Conservation (phyloP, 345 rosid species). For the Iberis pinnata region DNA sequence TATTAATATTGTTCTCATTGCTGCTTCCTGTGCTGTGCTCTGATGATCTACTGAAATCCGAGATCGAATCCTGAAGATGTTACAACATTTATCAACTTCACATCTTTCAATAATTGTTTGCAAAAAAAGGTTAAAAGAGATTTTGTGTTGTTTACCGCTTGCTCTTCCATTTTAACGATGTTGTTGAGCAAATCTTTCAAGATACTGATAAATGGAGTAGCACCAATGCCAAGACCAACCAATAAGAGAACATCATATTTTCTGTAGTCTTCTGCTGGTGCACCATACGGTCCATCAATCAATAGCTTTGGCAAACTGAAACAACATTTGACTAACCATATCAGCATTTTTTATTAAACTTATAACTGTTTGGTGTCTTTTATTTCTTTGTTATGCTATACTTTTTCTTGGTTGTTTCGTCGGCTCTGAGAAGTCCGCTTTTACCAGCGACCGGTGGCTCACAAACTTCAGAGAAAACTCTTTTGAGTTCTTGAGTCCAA, state of each 20-base stretch:
- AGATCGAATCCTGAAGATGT: constrained; percentile 52
- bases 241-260: constrained; percentile 86
- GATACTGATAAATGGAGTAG: constrained; percentile 97
- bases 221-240: constrained; percentile 97
- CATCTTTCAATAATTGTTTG: background rate
- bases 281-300: constrained; percentile 97
- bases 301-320: constrained; percentile 87
- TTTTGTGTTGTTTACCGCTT: constrained; percentile 38
- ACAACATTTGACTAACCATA: constrained; percentile 14
- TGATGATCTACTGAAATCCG: constrained; percentile 60
- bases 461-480: constrained; percentile 75
- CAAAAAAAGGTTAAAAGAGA: background rate
- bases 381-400: constrained; percentile 1
- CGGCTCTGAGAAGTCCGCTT: constrained; percentile 98
- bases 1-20: constrained; percentile 26
- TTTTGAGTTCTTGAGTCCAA: constrained; percentile 95
- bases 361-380: background rate
- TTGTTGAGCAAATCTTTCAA: constrained; percentile 85
- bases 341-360: background rate
- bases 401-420: constrained; percentile 87
- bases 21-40: constrained; percentile 51
- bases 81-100: background rate
- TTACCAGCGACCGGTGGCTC: constrained; percentile 77
- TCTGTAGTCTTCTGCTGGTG: constrained; percentile 89
- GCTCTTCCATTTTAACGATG: constrained; percentile 86